Evolutionary conservation across 352 stramenopile genomes (phyloP).

Genomic region (Blastocystis sp.): DNA sequence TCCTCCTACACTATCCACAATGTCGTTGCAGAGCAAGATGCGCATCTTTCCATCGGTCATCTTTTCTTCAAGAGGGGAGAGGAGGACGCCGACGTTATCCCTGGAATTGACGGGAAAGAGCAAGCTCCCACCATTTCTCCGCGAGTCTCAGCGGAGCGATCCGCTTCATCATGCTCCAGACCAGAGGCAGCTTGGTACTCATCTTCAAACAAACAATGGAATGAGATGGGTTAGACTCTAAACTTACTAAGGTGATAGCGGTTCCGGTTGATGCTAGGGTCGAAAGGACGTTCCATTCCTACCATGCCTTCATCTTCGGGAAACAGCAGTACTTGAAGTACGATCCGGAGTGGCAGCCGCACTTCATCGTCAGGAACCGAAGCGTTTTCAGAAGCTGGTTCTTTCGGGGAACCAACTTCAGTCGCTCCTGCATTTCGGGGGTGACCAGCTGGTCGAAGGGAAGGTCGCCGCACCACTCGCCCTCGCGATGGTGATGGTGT

Average conservation of each 20-base stretch:
- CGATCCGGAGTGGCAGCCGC: neutral
- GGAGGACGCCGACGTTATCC: constrained; percentile 59
- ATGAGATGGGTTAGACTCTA: neutral
- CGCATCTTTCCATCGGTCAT: neutral
- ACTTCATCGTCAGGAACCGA: constrained; percentile 11
- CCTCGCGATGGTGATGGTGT: neutral
- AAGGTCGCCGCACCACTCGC: constrained; percentile 19
- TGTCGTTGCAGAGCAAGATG: constrained; percentile 59
- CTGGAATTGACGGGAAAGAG: neutral
- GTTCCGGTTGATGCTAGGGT: neutral
- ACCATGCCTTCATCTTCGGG: constrained; percentile 38
- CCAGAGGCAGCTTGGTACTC: neutral
- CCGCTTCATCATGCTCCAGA: constrained; percentile 32
- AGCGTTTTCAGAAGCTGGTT: neutral
- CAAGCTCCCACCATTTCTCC: constrained; percentile 28
- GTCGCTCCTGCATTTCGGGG: neutral
- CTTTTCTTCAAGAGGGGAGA: constrained; percentile 7
- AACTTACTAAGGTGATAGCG: constrained; percentile 28
- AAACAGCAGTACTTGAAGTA: constrained; percentile 38
- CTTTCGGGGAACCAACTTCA: neutral
- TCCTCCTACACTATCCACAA: neutral
- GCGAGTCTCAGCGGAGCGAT: constrained; percentile 44
- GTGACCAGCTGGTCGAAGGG: neutral
- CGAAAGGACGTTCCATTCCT: neutral
- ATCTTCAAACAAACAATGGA: neutral